A percentile compares a stretch with the other conserved stretches of the same genome.
These are phyloP conservation scores for Podospora australis DNA, from an alignment of 495 filamentous ascomycete species.

Conservation along the genomic window DNA sequence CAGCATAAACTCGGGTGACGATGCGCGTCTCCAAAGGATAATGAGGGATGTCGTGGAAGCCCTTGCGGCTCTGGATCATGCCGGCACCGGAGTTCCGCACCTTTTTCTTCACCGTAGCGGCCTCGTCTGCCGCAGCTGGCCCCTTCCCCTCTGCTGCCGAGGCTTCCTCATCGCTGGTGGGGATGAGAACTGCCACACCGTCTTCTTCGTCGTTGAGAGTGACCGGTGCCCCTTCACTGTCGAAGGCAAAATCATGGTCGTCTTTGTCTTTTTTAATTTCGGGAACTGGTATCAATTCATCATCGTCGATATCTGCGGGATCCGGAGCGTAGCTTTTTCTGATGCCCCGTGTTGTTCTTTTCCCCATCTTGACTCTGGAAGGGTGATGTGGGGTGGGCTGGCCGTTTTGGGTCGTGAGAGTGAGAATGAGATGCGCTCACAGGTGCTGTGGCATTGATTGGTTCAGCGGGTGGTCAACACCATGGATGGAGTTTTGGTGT, in stretches of 20 bases:
- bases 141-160: too few relatives aligned
- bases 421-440: background rate
- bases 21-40: constrained; percentile 41
- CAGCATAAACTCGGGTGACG: constrained; percentile 41
- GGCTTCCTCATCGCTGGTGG: constrained; percentile 16
- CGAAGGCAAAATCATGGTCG: constrained; percentile 18
- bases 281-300: constrained; percentile 15
- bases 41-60: constrained; percentile 32
- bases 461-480: too few relatives aligned
- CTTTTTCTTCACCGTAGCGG: constrained; percentile 15
- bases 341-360: constrained; percentile 19
- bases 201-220: constrained; percentile 12
- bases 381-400: too few relatives aligned
- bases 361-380: too few relatives aligned
- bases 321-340: constrained; percentile 22
- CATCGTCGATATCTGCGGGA: constrained; percentile 20
- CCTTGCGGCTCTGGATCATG: constrained; percentile 21
- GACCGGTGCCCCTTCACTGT: background rate
- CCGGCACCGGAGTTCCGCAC: constrained; percentile 17
- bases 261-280: constrained; percentile 4
- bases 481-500: too few relatives aligned
- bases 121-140: too few relatives aligned
- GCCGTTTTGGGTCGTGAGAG: constrained; percentile 8
- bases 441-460: background rate
- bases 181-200: background rate